These are phyloP conservation scores for Mangifera indica DNA, from an alignment of 345 rosid genomes.

Conservation along the genomic window DNA sequence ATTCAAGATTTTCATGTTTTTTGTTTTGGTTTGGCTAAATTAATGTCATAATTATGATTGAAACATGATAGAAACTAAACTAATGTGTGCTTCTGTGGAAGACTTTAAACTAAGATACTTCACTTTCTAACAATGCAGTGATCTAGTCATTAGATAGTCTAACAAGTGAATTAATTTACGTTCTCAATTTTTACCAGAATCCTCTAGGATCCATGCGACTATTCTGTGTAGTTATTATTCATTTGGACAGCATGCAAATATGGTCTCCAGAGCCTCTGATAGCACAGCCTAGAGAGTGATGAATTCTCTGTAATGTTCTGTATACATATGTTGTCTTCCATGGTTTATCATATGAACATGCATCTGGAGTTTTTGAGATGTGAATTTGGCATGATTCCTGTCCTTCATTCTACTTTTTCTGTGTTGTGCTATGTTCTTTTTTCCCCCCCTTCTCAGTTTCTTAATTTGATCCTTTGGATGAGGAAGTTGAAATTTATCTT, in stretches of 20 bases:
- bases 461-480: neutral
- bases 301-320: neutral
- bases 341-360: neutral
- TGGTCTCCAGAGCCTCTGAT: neutral
- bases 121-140: neutral
- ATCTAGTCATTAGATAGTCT: neutral
- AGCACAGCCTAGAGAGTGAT: neutral
- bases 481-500: neutral
- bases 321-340: neutral
- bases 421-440: too few species aligned
- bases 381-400: neutral
- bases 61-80: neutral
- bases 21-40: neutral
- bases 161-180: neutral
- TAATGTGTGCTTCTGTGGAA: neutral
- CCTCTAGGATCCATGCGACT: neutral
- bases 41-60: neutral
- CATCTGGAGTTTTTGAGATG: neutral
- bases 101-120: neutral
- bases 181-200: neutral
- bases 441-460: neutral
- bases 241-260: neutral
- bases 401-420: neutral
- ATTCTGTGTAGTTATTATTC: neutral
- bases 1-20: neutral